Evolutionary conservation across 148 eudicot genomes (phyloP).

Genomic region (Simmondsia chinensis): DNA sequence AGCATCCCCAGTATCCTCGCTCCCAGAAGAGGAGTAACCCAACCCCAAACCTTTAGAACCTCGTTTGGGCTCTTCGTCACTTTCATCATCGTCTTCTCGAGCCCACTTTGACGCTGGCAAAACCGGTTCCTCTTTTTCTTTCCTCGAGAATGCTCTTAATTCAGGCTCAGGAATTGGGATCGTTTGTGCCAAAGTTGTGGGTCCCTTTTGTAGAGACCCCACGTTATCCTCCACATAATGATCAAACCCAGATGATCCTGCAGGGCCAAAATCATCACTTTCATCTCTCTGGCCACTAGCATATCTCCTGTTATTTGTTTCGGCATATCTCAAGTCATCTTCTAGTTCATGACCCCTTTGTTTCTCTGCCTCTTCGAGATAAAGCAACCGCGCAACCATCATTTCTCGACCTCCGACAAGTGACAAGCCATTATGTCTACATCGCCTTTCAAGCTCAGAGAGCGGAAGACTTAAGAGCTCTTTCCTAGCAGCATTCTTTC

Average conservation of each 20-base stretch:
- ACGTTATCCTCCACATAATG: constrained; percentile 32
- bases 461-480: constrained; percentile 82
- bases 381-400: constrained; percentile 92
- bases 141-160: constrained; percentile 33
- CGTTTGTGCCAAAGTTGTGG: constrained; percentile 27
- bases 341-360: constrained; percentile 71
- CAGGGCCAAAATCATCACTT: constrained; percentile 32
- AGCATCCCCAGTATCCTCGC: constrained; percentile 67
- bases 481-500: constrained; percentile 77
- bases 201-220: constrained; percentile 22
- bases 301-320: constrained; percentile 37
- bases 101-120: constrained; percentile 98
- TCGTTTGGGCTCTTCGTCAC: constrained; percentile 58
- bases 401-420: constrained; percentile 88
- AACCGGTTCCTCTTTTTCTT: constrained; percentile 41
- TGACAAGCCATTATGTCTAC: constrained; percentile 93
- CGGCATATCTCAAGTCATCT: constrained; percentile 60
- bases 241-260: constrained; percentile 32
- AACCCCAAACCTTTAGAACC: constrained; percentile 64
- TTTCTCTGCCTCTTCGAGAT: constrained; percentile 94
- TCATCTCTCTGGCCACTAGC: constrained; percentile 36
- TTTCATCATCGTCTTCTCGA: constrained; percentile 80
- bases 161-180: constrained; percentile 49
- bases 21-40: constrained; percentile 88
- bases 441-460: constrained; percentile 89